Base-by-base conservation (phyloP, 1,284 basidiomycete species). In the Ustilago vetiveriae region DNA sequence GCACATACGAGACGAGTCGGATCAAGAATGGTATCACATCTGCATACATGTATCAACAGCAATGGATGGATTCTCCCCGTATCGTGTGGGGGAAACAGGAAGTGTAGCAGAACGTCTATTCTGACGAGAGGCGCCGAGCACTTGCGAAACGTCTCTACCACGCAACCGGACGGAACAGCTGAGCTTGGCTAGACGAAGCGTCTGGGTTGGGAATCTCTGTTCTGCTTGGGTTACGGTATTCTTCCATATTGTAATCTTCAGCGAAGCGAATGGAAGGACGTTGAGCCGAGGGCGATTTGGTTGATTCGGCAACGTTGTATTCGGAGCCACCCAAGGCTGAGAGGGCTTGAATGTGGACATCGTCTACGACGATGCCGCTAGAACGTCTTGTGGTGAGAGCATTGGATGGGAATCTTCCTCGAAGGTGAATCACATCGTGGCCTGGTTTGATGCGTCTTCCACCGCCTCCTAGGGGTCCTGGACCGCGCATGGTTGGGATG, bases 401-500 rank as follows among this genome's bases (percentile, higher is more conserved):
- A 33, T 68, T 68, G 2, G n/a, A 29, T 4, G 65, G 65, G 54
- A 62, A 68, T 4, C 65, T 17, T 2, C 58, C 65, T 0, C 65
- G 52, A 8, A 68, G 50, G 14, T 51, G 45, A 3, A 60, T 42
- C 6, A 49, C 27, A 23, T 62, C 65, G 49, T 67, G 49, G 6
- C 57, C 64, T 1, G 55, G 51, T 14, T 50, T 53, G 11, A 22
- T 39, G 5, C 59, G 27, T 37, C 36, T 60, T n/a, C 68, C 72
- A 3, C 74, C 74, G 4, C 60, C 64, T 3, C 74, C 74, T 1
- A 72, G 56, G 0, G 74, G 72, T 4, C 74, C 74, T 2, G 74
- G 74, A 11, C 74, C 73, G 8, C 66, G 45, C 19, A 30, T 24
- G 13, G 74, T 75, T 17, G 65, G 55, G 29, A 75, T 55, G 26